These are phyloP conservation scores for Saccharomycopsis microspora DNA, from an alignment of 805 yeast species.

Conservation along the genomic window DNA sequence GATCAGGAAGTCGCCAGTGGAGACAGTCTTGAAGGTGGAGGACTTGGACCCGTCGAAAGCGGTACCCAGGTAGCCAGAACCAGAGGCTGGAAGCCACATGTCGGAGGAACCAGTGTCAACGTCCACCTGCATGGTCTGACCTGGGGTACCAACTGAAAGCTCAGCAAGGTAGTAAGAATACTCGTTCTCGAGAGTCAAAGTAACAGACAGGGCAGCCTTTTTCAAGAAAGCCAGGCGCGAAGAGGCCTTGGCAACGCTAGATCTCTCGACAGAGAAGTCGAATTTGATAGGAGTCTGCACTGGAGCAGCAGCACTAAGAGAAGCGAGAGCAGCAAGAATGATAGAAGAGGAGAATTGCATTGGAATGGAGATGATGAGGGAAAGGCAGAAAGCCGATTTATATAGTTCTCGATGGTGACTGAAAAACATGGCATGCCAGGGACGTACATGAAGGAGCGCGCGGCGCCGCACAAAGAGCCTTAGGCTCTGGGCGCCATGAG, in stretches of 20 bases:
- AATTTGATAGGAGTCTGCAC: constrained; percentile 6
- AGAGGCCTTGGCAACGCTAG: background rate
- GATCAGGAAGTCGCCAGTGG: constrained; percentile 25
- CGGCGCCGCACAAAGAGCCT: too few species aligned
- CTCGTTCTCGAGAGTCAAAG: constrained; percentile 27
- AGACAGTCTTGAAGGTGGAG: constrained; percentile 22
- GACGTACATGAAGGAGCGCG: background rate
- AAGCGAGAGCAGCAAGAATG: constrained; percentile 7
- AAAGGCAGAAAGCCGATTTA: background rate
- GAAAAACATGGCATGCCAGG: background rate
- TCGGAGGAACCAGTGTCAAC: constrained; percentile 42
- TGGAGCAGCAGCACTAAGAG: constrained; percentile 11
- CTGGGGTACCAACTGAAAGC: constrained; percentile 32
- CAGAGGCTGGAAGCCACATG: constrained; percentile 31
- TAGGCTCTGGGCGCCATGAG: too few species aligned
- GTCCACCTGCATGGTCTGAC: constrained; percentile 29
- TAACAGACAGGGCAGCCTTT: constrained; percentile 11
- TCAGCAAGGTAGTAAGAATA: constrained; percentile 33
- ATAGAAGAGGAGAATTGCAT: constrained; percentile 12
- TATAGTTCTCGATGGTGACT: too few species aligned
- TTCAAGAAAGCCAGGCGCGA: background rate
- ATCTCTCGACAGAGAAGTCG: constrained; percentile 8
- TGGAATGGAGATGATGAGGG: background rate
- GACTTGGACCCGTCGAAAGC: constrained; percentile 24
- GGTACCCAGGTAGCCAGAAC: constrained; percentile 22